These are phyloP conservation scores for Candida yuanshanica DNA, from an alignment of 805 yeast genomes.

Conservation along the genomic window DNA sequence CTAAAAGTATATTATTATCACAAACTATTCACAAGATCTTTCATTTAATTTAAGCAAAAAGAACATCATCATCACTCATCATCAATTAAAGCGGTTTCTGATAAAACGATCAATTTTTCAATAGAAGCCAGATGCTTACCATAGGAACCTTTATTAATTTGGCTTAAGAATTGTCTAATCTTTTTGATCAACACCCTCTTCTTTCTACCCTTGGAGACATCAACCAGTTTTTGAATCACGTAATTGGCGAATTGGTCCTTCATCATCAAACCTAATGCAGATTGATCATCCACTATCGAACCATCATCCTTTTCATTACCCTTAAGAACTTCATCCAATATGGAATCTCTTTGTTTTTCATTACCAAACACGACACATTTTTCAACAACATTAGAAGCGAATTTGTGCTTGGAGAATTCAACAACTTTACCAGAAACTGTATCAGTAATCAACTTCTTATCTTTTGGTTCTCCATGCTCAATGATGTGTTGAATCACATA, in stretches of 20 bases:
- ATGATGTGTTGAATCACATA: conserved; percentile 95
- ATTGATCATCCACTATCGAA: conserved; percentile 49
- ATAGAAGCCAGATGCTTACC: conserved; percentile 84
- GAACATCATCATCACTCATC: conserved; percentile 12
- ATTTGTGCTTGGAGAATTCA: conserved; percentile 88
- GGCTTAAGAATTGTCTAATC: conserved; percentile 74
- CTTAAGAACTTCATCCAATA: conserved; percentile 62
- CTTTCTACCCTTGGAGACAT: conserved; percentile 65
- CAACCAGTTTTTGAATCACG: conserved; percentile 92
- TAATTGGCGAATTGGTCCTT: conserved; percentile 97
- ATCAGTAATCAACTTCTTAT: conserved; percentile 55
- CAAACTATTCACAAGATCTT: background rate
- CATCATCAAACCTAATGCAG: conserved; percentile 86
- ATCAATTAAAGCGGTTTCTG: conserved; percentile 22
- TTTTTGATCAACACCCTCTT: conserved; percentile 65
- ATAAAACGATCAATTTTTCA: conserved; percentile 42
- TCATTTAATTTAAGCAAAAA: background rate
- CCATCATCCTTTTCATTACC: conserved; percentile 35
- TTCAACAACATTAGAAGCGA: conserved; percentile 96
- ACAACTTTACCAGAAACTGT: conserved; percentile 71
- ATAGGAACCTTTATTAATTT: conserved; percentile 59
- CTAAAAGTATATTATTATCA: background rate
- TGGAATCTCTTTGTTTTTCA: conserved; percentile 49
- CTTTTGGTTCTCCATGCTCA: conserved; percentile 67
- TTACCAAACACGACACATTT: conserved; percentile 79